Conservation (phyloP, 768 basidiomycete species). For the Boletellus sp. region DNA sequence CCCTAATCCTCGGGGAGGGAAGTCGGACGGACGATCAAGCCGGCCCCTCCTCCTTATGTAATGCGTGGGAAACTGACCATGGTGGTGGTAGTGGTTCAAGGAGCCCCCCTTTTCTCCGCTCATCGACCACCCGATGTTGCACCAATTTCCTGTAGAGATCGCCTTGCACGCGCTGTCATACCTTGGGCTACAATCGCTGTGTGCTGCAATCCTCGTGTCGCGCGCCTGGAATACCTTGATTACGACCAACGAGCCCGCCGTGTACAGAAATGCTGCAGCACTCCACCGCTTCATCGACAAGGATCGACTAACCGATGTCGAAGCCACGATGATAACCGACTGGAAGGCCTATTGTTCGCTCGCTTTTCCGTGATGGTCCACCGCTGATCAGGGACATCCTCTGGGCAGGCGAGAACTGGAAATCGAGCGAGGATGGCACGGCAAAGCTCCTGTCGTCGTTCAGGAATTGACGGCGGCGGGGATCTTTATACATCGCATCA, state of each 20-base stretch:
- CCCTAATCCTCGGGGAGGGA: too few relatives aligned
- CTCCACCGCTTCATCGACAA: constrained; percentile 46
- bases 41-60: too few relatives aligned
- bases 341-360: constrained; percentile 63
- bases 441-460: constrained; percentile 40
- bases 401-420: constrained; percentile 44
- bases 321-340: constrained; percentile 29
- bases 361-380: not conserved
- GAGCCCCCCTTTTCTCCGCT: not conserved
- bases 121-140: constrained; percentile 37
- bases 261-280: constrained; percentile 57
- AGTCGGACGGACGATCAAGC: too few relatives aligned
- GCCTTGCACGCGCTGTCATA: constrained; percentile 46
- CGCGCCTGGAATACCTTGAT: constrained; percentile 48
- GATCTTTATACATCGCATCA: constrained; percentile 61
- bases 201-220: constrained; percentile 35
- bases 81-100: too few relatives aligned
- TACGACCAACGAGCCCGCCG: constrained; percentile 39
- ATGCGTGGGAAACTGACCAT: too few relatives aligned
- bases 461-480: constrained; percentile 34
- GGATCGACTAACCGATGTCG: constrained; percentile 26
- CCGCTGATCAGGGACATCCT: constrained; percentile 6
- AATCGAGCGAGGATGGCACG: constrained; percentile 54
- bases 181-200: constrained; percentile 46
- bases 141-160: constrained; percentile 53